Evolutionary conservation across 768 basidiomycete species (phyloP).

Genomic region (Termitomyces heimii): DNA sequence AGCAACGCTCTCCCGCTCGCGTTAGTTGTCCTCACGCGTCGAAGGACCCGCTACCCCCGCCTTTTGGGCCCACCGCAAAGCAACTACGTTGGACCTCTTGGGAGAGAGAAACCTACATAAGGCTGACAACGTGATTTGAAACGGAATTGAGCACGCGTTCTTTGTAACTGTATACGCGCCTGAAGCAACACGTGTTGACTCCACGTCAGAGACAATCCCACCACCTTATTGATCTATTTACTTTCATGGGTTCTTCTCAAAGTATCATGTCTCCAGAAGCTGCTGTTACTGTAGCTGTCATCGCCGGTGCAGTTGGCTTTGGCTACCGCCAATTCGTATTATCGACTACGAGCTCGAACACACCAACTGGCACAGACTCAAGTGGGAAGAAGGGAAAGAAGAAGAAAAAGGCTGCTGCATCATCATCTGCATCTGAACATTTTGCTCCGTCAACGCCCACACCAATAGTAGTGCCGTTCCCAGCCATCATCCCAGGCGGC

Average conservation of each 20-base stretch:
- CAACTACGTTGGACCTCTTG: too few species aligned
- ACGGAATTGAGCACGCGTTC: constrained; percentile 12
- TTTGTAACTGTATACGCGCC: constrained; percentile 18
- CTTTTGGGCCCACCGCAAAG: constrained; percentile 68
- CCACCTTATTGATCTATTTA: neutral
- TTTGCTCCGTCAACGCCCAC: constrained; percentile 1
- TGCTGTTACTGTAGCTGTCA: constrained; percentile 28
- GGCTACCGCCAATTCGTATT: constrained; percentile 28
- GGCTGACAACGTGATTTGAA: too few species aligned
- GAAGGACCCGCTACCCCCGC: constrained; percentile 19
- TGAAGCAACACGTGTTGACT: constrained; percentile 14
- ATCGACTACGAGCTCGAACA: neutral
- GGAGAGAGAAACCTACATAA: too few species aligned
- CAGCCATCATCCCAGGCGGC: constrained; percentile 38
- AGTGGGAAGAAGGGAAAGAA: constrained; percentile 16
- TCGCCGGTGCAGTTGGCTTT: constrained; percentile 35
- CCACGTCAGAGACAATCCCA: constrained; percentile 16
- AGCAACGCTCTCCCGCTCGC: too few species aligned
- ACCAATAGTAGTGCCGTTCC: constrained; percentile 23
- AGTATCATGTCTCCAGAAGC: constrained; percentile 36
- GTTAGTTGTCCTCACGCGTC: too few species aligned
- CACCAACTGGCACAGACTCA: neutral
- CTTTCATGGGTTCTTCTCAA: constrained; percentile 39
- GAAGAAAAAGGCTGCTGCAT: constrained; percentile 11
- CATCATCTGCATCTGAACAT: neutral